These are phyloP conservation scores for Citrus cavaleriei DNA, from an alignment of 345 rosid species.

Conservation along the genomic window DNA sequence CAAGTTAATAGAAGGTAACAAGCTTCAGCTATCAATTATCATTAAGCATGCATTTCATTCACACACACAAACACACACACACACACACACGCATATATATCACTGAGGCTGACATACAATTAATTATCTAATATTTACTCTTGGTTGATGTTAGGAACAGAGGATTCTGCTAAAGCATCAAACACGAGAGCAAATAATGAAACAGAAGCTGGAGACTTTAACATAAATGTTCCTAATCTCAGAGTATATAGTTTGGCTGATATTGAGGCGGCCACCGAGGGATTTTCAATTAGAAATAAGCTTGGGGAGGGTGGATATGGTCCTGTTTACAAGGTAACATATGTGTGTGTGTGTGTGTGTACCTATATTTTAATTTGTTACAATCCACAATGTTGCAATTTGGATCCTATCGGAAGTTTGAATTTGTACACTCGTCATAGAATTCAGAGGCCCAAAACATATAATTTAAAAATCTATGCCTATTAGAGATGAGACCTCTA, in stretches of 20 bases:
- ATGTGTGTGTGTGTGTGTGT: too few relatives aligned
- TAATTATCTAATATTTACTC: background rate
- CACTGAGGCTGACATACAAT: too few relatives aligned
- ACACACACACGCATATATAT: too few relatives aligned
- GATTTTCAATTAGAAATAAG: conserved; percentile 9
- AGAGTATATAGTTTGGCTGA: background rate
- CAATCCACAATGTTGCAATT: too few relatives aligned
- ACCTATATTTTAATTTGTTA: too few relatives aligned
- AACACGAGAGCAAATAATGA: background rate
- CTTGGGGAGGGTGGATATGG: conserved; percentile 20
- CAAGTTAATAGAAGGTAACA: background rate
- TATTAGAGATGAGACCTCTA: too few relatives aligned
- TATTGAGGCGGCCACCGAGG: background rate
- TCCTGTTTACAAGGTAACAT: conserved; percentile 24
- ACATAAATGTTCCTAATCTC: background rate
- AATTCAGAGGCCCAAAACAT: too few relatives aligned
- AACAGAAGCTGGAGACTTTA: background rate
- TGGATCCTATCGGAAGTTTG: too few relatives aligned
- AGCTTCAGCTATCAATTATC: too few relatives aligned
- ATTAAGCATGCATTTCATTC: conserved; percentile 13
- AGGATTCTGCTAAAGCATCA: background rate
- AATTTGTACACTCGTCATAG: too few relatives aligned
- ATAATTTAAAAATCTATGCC: too few relatives aligned
- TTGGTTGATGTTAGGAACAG: background rate
- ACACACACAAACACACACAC: too few relatives aligned